A percentile compares a stretch with the other conserved stretches of the same genome.
Evolutionary conservation across 495 filamentous ascomycete species (phyloP).

Genomic region (Podospora comata): DNA sequence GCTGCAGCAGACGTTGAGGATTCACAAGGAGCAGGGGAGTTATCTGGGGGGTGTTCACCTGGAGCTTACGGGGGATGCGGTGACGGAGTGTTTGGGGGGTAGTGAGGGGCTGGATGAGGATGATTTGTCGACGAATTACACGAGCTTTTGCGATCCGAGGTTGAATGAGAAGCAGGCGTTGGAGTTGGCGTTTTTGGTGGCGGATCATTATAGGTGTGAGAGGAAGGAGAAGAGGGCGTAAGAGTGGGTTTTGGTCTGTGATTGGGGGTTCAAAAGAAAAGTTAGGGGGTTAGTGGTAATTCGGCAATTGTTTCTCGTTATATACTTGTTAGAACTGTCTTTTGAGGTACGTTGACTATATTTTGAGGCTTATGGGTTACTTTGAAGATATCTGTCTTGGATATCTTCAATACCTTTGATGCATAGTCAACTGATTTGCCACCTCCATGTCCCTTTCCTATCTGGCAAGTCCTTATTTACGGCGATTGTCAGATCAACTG

Average conservation of each 20-base stretch:
- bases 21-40: constrained; percentile 77
- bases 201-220: constrained; percentile 63
- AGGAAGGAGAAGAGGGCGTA: constrained; percentile 21
- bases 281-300: background rate
- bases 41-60: constrained; percentile 93
- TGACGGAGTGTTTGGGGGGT: constrained; percentile 93
- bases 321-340: background rate
- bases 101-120: constrained; percentile 84
- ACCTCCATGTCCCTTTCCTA: too few species aligned
- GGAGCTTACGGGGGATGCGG: constrained; percentile 90
- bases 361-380: too few species aligned
- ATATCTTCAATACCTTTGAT: too few species aligned
- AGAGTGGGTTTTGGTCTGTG: background rate
- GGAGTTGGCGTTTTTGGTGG: constrained; percentile 90
- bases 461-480: too few species aligned
- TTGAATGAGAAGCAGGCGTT: constrained; percentile 97
- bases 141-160: constrained; percentile 89
- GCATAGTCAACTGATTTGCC: too few species aligned
- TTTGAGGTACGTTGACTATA: background rate
- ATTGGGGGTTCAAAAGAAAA: background rate
- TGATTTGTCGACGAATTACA: constrained; percentile 83
- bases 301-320: background rate
- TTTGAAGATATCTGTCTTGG: too few species aligned
- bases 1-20: constrained; percentile 69
- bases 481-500: background rate